Evolutionary conservation across 1,139 yeast species (phyloP).

Genomic region (Saccharomyces hybrid): DNA sequence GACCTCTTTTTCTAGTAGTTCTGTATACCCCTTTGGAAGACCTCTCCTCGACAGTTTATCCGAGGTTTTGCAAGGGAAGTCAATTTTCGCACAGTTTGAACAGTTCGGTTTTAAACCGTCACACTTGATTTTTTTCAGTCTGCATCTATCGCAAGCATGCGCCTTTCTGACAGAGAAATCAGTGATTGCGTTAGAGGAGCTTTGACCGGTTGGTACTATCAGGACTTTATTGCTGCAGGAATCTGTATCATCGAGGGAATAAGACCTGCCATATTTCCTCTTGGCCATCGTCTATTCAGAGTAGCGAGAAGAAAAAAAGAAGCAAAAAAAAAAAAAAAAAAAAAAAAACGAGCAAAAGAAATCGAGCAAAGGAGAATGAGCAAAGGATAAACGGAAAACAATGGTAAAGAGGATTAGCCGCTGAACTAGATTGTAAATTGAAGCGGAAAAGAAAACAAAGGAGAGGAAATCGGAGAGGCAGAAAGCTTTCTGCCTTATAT

Average conservation of each 20-base stretch:
- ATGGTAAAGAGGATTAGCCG: background rate
- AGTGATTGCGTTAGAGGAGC: background rate
- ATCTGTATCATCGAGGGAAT: background rate
- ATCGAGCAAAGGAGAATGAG: background rate
- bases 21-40: slow-evolving; percentile 70
- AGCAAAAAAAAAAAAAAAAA: background rate
- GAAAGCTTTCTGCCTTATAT: background rate
- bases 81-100: slow-evolving; percentile 54
- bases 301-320: background rate
- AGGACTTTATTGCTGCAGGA: background rate
- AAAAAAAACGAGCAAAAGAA: background rate
- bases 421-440: background rate
- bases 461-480: background rate
- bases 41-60: slow-evolving; percentile 68
- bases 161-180: slow-evolving; percentile 31
- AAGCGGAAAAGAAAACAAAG: background rate
- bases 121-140: slow-evolving; percentile 69
- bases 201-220: background rate
- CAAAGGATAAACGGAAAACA: background rate
- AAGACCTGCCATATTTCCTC: slow-evolving; percentile 1
- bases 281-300: background rate
- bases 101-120: slow-evolving; percentile 64
- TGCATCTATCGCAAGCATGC: slow-evolving; percentile 76
- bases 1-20: slow-evolving; percentile 56
- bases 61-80: slow-evolving; percentile 60